Evolutionary conservation across 1,139 yeast species (phyloP), one percentile per base, ranked within the genome.

Genomic region (Hemisphaericaspora subhashii): DNA sequence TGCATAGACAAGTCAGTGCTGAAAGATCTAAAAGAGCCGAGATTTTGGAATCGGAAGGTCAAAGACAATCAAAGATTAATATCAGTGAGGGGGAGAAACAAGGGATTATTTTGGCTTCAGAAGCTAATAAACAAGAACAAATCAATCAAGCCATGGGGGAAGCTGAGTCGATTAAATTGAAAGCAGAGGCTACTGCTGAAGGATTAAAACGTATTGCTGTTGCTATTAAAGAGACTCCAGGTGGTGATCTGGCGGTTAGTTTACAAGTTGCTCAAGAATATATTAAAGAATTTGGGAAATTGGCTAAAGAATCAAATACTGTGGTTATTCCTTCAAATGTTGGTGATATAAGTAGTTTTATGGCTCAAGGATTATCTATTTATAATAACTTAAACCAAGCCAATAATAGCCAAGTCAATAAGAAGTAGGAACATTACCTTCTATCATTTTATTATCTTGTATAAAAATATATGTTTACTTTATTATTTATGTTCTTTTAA

Each of bases 1-100:
- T 86, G 95, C 95, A 86, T 61, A 77, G 92, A 56, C 95, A 86
- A 63, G 95, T 87, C 9, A 77, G 85, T 41, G 94, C 95, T 22
- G 95, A 87, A 59, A 72, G 95, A 52, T 81, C 90, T 35, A 86
- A 86, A 60, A 72, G 95, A 47, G 95, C 95, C 2, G 92, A 86
- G 58, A 87, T 86, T 48, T 73, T 86, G 58, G 95, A 86, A 55
- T 81, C 89, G 37, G 95, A 86, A 64, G 95, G 95, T 63, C 79
- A 77, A 42, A 77, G 90, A 56, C 89, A 84, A 55, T 72, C 87
- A 23, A 83, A 77, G 40, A 86, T 86, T 56, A 87, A 86, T 58
- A 79, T 83, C 44, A 90, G 94, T 42, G 95, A 86, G 61, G 95
- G 95, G 60, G 82, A 79, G 46, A 84, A 83, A 60, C 79, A 76